Evolutionary conservation across 331 rosid genomes (phyloP), one percentile per base, ranked within the genome.

Genomic region (Quercus phellos): DNA sequence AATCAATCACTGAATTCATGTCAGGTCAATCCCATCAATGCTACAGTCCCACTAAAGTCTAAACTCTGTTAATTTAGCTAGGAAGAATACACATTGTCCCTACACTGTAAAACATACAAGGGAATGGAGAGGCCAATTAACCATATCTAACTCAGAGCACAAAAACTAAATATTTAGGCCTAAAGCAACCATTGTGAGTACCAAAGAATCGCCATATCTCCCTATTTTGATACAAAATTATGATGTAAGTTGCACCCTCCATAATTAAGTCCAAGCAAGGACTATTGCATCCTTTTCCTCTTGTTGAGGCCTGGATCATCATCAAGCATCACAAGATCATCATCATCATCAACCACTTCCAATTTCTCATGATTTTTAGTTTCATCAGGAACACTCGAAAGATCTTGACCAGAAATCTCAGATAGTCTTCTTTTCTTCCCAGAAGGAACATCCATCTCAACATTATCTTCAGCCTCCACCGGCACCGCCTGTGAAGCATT

Each of bases 291-390:
- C 77, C 87, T 90, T 79, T 73, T 91, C 96, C 85, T 91, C 87
- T 95, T 95, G 77, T 74, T 66, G 79, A 83, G 8, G 55, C 84
- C 89, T 1, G 83, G 35, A 59, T 82, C 81, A 74, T 82, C 89
- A 12, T 59, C 92, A 21, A 94, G 83, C 87, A 92, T 60, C 70
- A 90, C 76, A 55, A 86, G 68, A 73, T 95, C 97, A 0, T 91
- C 97, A 13, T 91, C 96, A 0, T 93, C 99, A 0, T 90, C 97
- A 32, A 91, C 82, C 50, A 91, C 88, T 86, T 91, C 89, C 73
- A 85, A 77, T 74, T 84, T 86, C 73, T 84, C 74, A 8, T 75
- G 66, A 75, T 84, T 84, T 72, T 73, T 88, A 42, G 70, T 24
- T 66, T 72, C 88, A 18, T 81, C 86, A 17, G 79, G 80, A 17